Conservation (phyloP, 2,329 filamentous ascomycete species). For the Westerdykella ornata region DNA sequence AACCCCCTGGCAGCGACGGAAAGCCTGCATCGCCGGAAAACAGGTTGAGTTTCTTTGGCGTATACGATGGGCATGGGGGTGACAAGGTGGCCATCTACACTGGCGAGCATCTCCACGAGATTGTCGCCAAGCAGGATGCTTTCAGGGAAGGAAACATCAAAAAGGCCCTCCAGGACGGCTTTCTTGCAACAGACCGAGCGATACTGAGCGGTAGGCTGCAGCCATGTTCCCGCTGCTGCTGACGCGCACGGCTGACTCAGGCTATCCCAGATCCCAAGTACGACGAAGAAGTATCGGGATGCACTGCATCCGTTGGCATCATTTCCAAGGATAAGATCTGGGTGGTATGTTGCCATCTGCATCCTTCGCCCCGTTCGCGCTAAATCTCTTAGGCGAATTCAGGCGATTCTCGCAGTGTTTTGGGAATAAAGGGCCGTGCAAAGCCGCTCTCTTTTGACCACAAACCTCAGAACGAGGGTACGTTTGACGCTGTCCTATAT, state of each 20-base stretch:
- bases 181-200: constrained; percentile 89
- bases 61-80: constrained; percentile 95
- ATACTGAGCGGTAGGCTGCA: constrained; percentile 76
- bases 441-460: constrained; percentile 99
- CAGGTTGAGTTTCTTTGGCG: constrained; percentile 89
- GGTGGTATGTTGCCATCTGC: constrained; percentile 61
- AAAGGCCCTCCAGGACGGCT: constrained; percentile 94
- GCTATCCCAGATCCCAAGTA: constrained; percentile 79
- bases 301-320: constrained; percentile 86
- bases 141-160: constrained; percentile 89
- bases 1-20: constrained; percentile 51
- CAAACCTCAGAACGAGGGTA: constrained; percentile 97
- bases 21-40: constrained; percentile 59
- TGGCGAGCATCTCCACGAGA: constrained; percentile 87
- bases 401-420: constrained; percentile 87
- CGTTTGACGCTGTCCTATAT: constrained; percentile 10
- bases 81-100: constrained; percentile 93
- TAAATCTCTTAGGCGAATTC: constrained; percentile 69
- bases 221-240: constrained; percentile 2
- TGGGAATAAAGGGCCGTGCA: constrained; percentile 93
- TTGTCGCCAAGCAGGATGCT: constrained; percentile 87
- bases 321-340: constrained; percentile 90
- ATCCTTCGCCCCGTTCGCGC: background rate
- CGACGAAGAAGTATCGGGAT: constrained; percentile 95
- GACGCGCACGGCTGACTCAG: constrained; percentile 23